Conservation (phyloP, 1,139 yeast species). For the Taphrina pruni region DNA sequence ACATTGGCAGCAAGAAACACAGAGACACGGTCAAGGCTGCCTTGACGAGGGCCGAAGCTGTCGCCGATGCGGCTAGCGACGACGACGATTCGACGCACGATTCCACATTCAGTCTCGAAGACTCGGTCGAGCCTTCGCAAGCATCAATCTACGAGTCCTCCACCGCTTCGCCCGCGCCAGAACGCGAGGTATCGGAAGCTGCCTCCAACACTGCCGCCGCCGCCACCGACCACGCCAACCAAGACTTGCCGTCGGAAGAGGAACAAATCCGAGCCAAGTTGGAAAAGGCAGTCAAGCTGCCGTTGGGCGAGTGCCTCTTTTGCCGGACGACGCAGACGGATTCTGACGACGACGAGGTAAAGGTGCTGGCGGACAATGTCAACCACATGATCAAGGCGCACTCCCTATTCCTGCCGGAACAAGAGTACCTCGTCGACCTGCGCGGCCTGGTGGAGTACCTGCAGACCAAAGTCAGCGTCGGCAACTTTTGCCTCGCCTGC, state of each 20-base stretch:
- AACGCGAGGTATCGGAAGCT: conserved; percentile 4
- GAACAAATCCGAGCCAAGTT: conserved; percentile 52
- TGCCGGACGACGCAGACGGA: conserved; percentile 36
- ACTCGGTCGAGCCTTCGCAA: conserved; percentile 64
- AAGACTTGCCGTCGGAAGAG: conserved; percentile 46
- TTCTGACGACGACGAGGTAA: conserved; percentile 47
- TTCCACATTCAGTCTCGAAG: conserved; percentile 61
- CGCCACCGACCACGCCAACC: not conserved
- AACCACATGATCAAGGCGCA: conserved; percentile 77
- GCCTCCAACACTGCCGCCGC: not conserved
- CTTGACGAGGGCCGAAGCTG: conserved; percentile 20
- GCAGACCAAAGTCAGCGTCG: conserved; percentile 82
- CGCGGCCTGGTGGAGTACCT: conserved; percentile 75
- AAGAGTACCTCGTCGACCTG: conserved; percentile 67
- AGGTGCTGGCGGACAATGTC: conserved; percentile 69
- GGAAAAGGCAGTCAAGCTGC: conserved; percentile 42
- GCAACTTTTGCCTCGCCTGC: conserved; percentile 84
- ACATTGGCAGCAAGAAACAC: conserved; percentile 46
- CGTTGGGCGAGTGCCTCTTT: conserved; percentile 31
- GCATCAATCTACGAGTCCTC: conserved; percentile 69
- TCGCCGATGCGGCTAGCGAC: conserved; percentile 45
- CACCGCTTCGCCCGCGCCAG: conserved; percentile 34
- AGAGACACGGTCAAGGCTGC: conserved; percentile 40
- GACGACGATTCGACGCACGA: conserved; percentile 41
- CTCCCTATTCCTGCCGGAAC: conserved; percentile 88